Evolutionary conservation across 2,329 filamentous ascomycete genomes (phyloP).

Genomic region (Pseudogymnoascus sp.): DNA sequence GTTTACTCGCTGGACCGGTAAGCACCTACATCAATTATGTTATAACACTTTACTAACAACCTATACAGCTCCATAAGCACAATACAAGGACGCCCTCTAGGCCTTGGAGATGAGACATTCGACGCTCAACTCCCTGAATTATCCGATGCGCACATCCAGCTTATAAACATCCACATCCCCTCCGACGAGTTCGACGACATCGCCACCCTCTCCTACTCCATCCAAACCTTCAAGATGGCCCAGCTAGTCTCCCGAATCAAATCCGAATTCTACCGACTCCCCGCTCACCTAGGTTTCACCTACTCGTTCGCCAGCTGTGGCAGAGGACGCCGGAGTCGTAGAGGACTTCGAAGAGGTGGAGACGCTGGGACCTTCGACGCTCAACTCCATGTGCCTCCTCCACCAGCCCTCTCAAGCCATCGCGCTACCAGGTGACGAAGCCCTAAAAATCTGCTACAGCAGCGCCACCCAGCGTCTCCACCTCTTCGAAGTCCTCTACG

Average conservation of each 20-base stretch:
- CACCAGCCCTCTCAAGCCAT: conserved; percentile 31
- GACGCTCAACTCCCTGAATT: conserved; percentile 23
- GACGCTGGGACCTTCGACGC: too few relatives aligned
- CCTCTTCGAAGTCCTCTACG: conserved; percentile 27
- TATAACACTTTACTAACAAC: background rate
- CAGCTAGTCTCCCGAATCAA: conserved; percentile 15
- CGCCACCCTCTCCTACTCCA: conserved; percentile 19
- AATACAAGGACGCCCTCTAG: conserved; percentile 32
- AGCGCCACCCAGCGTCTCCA: conserved; percentile 23
- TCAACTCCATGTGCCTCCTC: conserved; percentile 28
- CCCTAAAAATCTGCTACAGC: conserved; percentile 27
- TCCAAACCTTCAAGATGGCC: conserved; percentile 24
- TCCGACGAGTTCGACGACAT: conserved; percentile 10
- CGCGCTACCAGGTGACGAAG: conserved; percentile 23
- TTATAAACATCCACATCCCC: conserved; percentile 4
- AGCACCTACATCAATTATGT: background rate
- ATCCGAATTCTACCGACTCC: conserved; percentile 14
- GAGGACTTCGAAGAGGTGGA: conserved; percentile 28
- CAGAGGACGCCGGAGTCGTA: conserved; percentile 26
- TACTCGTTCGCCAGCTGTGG: conserved; percentile 30
- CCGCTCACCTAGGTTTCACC: background rate
- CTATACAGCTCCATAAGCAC: conserved; percentile 27
- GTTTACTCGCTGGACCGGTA: conserved; percentile 31
- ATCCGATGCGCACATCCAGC: conserved; percentile 9
- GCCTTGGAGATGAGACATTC: conserved; percentile 31